Evolutionary conservation across 768 basidiomycete genomes (phyloP).

Genomic region (Auricularia sp.): DNA sequence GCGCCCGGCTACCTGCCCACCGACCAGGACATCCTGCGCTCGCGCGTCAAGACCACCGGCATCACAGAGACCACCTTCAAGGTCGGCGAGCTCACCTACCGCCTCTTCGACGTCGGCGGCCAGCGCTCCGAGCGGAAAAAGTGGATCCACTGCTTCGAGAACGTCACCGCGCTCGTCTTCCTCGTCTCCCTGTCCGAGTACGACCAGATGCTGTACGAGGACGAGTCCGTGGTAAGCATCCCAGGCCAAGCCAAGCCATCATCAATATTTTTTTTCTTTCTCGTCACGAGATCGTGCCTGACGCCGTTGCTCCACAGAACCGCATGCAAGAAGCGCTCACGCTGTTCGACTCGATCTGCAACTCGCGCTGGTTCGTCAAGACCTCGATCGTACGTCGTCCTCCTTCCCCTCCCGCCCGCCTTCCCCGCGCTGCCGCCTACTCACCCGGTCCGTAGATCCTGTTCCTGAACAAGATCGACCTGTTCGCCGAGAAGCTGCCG

Average conservation of each 20-base stretch:
- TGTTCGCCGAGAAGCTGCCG: conserved; percentile 89
- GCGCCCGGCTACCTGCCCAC: conserved; percentile 70
- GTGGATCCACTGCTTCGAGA: conserved; percentile 95
- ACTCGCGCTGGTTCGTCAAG: conserved; percentile 93
- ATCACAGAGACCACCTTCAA: conserved; percentile 97
- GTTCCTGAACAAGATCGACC: conserved; percentile 94
- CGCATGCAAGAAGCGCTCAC: conserved; percentile 96
- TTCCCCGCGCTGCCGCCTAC: neutral
- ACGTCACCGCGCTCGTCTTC: conserved; percentile 89
- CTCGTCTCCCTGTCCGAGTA: conserved; percentile 91
- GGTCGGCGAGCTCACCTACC: conserved; percentile 87
- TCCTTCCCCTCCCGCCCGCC: neutral
- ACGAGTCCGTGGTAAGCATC: conserved; percentile 76
- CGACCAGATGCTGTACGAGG: conserved; percentile 95
- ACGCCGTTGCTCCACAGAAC: conserved; percentile 39
- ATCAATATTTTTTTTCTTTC: neutral
- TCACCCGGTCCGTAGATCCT: conserved; percentile 46
- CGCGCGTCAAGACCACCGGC: conserved; percentile 93
- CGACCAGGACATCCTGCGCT: conserved; percentile 90
- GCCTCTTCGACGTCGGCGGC: conserved; percentile 85
- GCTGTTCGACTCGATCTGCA: conserved; percentile 96
- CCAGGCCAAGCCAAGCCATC: neutral
- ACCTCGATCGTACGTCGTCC: conserved; percentile 69
- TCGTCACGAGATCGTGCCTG: neutral
- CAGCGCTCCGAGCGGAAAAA: conserved; percentile 86